These are phyloP conservation scores for Mrakia frigida DNA, from an alignment of 768 basidiomycete species.

Conservation along the genomic window DNA sequence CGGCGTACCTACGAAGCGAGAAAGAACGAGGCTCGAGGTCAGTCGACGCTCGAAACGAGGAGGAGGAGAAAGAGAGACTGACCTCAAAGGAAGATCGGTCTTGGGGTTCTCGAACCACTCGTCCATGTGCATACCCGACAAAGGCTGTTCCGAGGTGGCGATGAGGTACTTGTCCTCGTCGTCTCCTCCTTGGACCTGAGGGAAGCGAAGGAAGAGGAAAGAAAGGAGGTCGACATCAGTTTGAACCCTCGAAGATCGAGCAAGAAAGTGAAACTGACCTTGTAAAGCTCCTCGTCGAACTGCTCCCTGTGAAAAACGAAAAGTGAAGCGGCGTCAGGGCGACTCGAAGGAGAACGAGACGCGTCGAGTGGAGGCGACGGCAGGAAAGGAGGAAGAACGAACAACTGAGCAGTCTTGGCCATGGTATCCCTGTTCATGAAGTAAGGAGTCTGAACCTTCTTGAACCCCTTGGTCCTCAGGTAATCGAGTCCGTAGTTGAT, in stretches of 20 bases:
- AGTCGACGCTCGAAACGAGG: neutral
- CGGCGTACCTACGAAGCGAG: conserved; percentile 45
- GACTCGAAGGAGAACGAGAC: neutral
- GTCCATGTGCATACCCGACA: conserved; percentile 89
- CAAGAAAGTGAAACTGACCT: conserved; percentile 51
- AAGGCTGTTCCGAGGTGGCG: conserved; percentile 97
- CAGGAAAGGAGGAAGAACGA: neutral
- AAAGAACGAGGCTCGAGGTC: neutral
- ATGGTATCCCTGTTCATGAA: conserved; percentile 98
- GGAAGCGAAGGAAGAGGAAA: neutral
- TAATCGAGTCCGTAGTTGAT: conserved; percentile 94
- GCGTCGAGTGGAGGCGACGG: neutral
- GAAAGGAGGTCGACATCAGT: neutral
- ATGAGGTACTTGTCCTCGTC: conserved; percentile 74
- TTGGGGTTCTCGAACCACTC: conserved; percentile 97
- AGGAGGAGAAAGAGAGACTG: conserved; percentile 39
- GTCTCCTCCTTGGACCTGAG: conserved; percentile 27
- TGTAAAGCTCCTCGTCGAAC: conserved; percentile 98
- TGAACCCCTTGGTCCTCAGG: conserved; percentile 72
- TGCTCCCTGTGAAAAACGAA: conserved; percentile 53
- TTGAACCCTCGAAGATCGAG: neutral
- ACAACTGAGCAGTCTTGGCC: conserved; percentile 92
- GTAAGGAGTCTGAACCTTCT: conserved; percentile 94
- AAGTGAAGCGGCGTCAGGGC: neutral
- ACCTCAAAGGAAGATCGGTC: conserved; percentile 83